phyloP scores from a whole-genome alignment of 75 land plant genomes.

The Pinus taeda region DNA sequence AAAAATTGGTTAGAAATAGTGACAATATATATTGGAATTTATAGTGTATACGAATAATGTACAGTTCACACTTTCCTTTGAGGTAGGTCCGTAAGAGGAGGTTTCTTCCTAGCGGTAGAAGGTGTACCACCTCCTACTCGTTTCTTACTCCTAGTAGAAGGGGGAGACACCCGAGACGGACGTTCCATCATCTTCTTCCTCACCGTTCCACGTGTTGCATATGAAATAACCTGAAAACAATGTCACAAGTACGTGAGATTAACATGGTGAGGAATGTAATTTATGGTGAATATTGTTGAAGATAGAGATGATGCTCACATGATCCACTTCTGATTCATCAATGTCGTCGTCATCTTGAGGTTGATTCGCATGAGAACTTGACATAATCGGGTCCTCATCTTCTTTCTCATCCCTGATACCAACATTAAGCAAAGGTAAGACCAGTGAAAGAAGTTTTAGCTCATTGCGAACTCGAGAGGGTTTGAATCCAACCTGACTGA shows the following conservation, averaged over 20 bases:
- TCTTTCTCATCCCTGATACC: slow-evolving; percentile 35
- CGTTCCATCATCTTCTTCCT: slow-evolving; percentile 85
- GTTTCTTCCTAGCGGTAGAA: background rate
- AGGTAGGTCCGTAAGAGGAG: background rate
- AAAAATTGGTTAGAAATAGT: no score
- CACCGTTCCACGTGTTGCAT: slow-evolving; percentile 93
- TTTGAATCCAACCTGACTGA: slow-evolving; percentile 28
- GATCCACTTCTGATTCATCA: slow-evolving; percentile 90
- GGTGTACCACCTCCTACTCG: background rate
- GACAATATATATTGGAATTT: background rate
- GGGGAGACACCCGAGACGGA: slow-evolving; percentile 32
- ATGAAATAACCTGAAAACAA: slow-evolving; percentile 67
- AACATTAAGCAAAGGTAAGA: background rate
- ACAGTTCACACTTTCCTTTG: slow-evolving; percentile 4
- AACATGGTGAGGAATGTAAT: background rate
- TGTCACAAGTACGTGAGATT: background rate
- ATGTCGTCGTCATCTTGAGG: slow-evolving; percentile 59
- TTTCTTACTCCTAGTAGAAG: slow-evolving; percentile 7
- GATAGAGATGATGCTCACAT: slow-evolving; percentile 27
- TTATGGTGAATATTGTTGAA: background rate
- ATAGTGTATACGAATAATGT: background rate
- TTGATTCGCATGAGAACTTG: slow-evolving; percentile 15
- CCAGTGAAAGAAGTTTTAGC: background rate
- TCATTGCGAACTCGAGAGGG: background rate
- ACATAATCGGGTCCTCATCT: slow-evolving; percentile 22